Conservation (phyloP, 169 alveolate species). For the Plasmodium billcollinsi region DNA sequence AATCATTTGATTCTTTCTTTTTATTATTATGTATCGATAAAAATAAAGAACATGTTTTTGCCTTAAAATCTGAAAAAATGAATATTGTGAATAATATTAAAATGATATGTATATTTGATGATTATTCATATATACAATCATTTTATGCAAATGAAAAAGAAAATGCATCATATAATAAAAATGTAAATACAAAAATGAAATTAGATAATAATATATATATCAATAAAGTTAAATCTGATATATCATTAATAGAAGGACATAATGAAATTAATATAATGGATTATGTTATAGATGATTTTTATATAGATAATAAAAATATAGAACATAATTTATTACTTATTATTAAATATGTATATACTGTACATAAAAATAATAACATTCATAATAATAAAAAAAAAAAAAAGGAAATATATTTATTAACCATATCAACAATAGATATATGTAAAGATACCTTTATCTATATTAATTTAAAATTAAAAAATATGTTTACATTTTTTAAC, state of each 20-base stretch:
- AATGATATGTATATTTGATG: conserved; percentile 68
- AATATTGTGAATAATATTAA: conserved; percentile 62
- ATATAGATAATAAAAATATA: conserved; percentile 20
- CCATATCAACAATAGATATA: conserved; percentile 50
- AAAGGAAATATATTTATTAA: conserved; percentile 29
- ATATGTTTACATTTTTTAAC: conserved; percentile 70
- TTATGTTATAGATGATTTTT: conserved; percentile 44
- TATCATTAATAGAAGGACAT: conserved; percentile 11
- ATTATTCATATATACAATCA: background rate
- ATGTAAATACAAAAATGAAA: background rate
- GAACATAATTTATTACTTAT: conserved; percentile 36
- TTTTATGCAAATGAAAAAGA: background rate
- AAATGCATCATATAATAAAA: background rate
- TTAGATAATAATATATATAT: conserved; percentile 40
- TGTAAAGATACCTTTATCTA: conserved; percentile 38
- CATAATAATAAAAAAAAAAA: conserved; percentile 14
- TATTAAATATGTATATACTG: conserved; percentile 33
- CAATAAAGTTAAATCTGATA: conserved; percentile 27
- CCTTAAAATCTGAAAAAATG: conserved; percentile 45
- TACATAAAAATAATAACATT: too few relatives aligned
- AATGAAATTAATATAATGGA: conserved; percentile 16
- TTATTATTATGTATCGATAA: conserved; percentile 58
- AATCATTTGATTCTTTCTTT: conserved; percentile 62
- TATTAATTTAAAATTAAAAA: conserved; percentile 28
- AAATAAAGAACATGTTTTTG: conserved; percentile 39